These are phyloP conservation scores for Moesziomyces antarcticus DNA, from an alignment of 1,284 basidiomycete species.

Conservation along the genomic window DNA sequence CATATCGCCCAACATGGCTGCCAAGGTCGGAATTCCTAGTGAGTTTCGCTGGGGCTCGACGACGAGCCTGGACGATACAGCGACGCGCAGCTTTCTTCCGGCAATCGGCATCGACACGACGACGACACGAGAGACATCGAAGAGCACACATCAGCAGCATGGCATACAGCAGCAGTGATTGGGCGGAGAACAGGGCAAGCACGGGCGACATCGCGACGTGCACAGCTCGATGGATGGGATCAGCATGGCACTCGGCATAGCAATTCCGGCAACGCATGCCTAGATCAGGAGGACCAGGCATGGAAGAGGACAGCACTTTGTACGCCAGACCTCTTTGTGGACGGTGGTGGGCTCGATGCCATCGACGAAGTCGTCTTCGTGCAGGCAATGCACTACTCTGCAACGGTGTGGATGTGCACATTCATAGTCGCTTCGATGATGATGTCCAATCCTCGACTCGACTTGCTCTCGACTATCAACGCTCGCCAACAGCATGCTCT, in stretches of 20 bases:
- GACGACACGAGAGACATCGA: not conserved
- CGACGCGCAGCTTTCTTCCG: constrained; percentile 18
- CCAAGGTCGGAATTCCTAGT: constrained; percentile 63
- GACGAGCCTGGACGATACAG: constrained; percentile 5
- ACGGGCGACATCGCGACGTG: not conserved
- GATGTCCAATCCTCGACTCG: not conserved
- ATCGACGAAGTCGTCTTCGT: too few relatives aligned
- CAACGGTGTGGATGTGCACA: too few relatives aligned
- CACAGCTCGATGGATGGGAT: not conserved
- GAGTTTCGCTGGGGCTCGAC: constrained; percentile 40
- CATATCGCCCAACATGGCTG: constrained; percentile 56
- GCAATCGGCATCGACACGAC: constrained; percentile 3
- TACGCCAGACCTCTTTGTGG: too few relatives aligned
- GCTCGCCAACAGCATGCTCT: not conserved
- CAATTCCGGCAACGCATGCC: too few relatives aligned
- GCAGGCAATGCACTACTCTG: too few relatives aligned
- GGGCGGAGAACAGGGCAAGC: not conserved
- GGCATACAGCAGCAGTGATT: not conserved
- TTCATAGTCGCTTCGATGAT: too few relatives aligned
- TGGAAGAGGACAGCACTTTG: too few relatives aligned
- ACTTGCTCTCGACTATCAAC: not conserved
- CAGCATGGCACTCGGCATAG: too few relatives aligned
- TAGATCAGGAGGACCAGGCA: too few relatives aligned
- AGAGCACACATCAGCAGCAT: not conserved
- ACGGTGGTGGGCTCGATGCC: too few relatives aligned